A percentile compares a stretch with the other conserved stretches of the same genome.
phyloP scores from a whole-genome alignment of 2,329 filamentous ascomycete species.

The Trichophyton simii region DNA sequence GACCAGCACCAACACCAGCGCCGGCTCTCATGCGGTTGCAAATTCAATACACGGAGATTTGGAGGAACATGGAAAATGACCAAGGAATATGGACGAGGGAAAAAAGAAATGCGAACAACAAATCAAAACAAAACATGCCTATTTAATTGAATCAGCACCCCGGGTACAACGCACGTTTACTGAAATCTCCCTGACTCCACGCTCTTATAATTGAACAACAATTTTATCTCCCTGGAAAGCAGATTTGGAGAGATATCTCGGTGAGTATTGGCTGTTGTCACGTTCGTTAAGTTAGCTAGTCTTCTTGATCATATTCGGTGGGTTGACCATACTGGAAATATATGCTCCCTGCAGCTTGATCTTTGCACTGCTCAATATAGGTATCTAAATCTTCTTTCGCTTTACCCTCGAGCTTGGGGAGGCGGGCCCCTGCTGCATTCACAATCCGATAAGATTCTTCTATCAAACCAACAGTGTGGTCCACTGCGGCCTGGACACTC shows the following conservation, averaged over 20 bases:
- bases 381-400: slow-evolving; percentile 7
- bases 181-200: neutral
- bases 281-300: neutral
- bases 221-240: slow-evolving; percentile 2
- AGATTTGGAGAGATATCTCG: slow-evolving; percentile 1
- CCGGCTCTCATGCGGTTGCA: no score
- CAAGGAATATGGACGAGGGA: no score
- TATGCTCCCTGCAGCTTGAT: slow-evolving; percentile 9
- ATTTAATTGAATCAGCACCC: neutral
- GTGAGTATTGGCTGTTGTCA: slow-evolving; percentile 4
- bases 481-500: slow-evolving; percentile 6
- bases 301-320: neutral
- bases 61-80: no score
- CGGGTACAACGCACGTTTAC: no score
- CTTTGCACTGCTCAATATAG: slow-evolving; percentile 9
- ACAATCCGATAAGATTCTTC: slow-evolving; percentile 8
- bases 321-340: slow-evolving; percentile 6
- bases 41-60: no score
- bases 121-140: neutral
- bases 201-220: neutral
- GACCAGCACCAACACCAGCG: no score
- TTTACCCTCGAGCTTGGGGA: slow-evolving; percentile 8
- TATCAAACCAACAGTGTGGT: slow-evolving; percentile 8
- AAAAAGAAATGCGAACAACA: neutral
- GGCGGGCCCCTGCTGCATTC: slow-evolving; percentile 2